Percentiles rank a stretch among this genome's conserved stretches.
These are phyloP conservation scores for Cryphonectria parasitica DNA, from an alignment of 2,329 filamentous ascomycete genomes.

Conservation along the genomic window DNA sequence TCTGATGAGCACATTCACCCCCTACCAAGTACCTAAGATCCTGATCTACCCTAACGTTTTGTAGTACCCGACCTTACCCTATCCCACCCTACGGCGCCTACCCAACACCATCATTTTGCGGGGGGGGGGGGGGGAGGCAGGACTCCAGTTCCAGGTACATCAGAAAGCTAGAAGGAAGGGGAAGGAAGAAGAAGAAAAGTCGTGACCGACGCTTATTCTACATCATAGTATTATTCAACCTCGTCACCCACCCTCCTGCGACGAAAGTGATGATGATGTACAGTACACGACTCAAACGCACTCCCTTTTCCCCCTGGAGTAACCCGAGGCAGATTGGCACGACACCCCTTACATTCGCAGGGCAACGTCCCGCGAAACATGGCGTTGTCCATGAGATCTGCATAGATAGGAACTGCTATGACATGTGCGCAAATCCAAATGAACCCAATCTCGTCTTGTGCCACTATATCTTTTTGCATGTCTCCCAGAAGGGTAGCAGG, in stretches of 20 bases:
- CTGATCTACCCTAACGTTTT: background rate
- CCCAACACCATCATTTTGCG: background rate
- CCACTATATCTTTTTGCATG: background rate
- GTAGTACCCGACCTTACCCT: background rate
- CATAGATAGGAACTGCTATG: background rate
- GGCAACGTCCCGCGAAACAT: slow-evolving; percentile 13
- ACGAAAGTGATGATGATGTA: background rate
- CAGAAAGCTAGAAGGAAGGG: background rate
- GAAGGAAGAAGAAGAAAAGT: background rate
- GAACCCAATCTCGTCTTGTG: slow-evolving; percentile 7
- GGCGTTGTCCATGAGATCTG: slow-evolving; percentile 7
- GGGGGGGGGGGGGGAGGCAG: background rate
- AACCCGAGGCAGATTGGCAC: slow-evolving; percentile 23
- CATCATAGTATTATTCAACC: background rate
- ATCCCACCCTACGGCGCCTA: background rate
- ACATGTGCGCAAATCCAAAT: background rate
- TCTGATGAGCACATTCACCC: background rate
- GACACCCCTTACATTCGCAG: slow-evolving; percentile 21
- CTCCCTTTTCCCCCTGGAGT: slow-evolving; percentile 5
- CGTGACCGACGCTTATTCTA: background rate
- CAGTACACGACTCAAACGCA: slow-evolving; percentile 7
- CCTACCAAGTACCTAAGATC: background rate
- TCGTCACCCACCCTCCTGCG: background rate
- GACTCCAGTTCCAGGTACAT: background rate
- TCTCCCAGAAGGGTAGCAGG: slow-evolving; percentile 6